phyloP scores from a whole-genome alignment of 257 asterid species.

The Paulownia fortunei region DNA sequence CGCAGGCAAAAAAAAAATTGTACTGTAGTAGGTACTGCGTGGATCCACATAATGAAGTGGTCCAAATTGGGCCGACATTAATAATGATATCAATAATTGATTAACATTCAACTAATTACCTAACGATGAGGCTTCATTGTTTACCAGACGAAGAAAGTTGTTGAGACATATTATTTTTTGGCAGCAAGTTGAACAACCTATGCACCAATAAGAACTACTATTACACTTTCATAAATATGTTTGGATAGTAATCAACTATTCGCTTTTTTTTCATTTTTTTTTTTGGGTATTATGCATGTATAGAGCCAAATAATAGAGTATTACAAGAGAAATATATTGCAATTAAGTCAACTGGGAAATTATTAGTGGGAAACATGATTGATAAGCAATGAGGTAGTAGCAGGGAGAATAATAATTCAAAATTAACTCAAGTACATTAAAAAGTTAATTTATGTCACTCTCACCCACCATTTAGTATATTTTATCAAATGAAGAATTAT shows the following conservation, averaged over 20 bases:
- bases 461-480: neutral
- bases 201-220: slow-evolving; percentile 3
- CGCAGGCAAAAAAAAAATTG: no score
- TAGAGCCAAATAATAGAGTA: no score
- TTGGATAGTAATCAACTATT: neutral
- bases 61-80: neutral
- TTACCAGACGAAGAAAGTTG: slow-evolving; percentile 24
- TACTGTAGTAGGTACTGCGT: neutral
- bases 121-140: neutral
- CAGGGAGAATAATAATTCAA: neutral
- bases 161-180: slow-evolving; percentile 15
- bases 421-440: neutral
- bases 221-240: neutral
- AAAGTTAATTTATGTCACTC: neutral
- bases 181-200: slow-evolving; percentile 5
- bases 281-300: no score
- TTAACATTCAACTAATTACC: neutral
- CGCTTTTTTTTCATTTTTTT: neutral
- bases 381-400: neutral
- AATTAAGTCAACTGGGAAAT: neutral
- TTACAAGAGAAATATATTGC: neutral
- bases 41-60: neutral
- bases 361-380: neutral
- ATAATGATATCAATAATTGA: slow-evolving; percentile 8
- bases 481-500: neutral